Conservation (phyloP, 768 basidiomycete species). For the Naganishia friedmannii region DNA sequence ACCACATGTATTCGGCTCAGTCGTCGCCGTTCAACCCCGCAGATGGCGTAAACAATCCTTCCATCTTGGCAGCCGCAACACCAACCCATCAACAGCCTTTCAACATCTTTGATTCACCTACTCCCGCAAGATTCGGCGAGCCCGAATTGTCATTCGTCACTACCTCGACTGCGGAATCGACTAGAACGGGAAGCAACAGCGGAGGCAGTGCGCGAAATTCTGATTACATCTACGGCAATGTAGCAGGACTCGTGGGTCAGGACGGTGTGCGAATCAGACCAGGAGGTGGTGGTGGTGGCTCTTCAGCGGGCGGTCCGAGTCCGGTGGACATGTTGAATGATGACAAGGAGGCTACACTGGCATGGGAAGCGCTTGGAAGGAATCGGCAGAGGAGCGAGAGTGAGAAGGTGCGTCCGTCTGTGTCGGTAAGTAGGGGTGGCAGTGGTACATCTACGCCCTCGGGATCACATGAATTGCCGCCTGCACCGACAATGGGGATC, state of each 20-base stretch:
- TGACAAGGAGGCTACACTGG: constrained; percentile 13
- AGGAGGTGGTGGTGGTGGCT: constrained; percentile 37
- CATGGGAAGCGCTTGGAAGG: not conserved
- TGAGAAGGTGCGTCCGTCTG: not conserved
- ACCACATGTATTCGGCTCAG: not conserved
- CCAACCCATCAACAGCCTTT: not conserved
- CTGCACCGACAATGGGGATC: not conserved
- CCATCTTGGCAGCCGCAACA: not conserved
- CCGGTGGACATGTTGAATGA: constrained; percentile 5
- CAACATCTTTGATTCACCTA: constrained; percentile 11
- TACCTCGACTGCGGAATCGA: constrained; percentile 41
- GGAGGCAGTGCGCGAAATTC: constrained; percentile 38
- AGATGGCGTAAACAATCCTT: not conserved
- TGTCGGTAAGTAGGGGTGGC: not conserved
- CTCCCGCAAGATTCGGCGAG: constrained; percentile 21
- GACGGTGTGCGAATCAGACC: constrained; percentile 34
- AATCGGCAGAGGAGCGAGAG: not conserved
- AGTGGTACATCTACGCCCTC: not conserved
- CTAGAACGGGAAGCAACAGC: constrained; percentile 34
- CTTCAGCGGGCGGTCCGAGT: constrained; percentile 33
- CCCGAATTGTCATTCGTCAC: constrained; percentile 43
- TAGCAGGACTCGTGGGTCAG: not conserved
- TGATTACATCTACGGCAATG: constrained; percentile 38
- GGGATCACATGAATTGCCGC: not conserved
- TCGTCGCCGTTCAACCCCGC: not conserved